Conservation (phyloP, 1,139 yeast species). For the Saccharomycopsis crataegensis region DNA sequence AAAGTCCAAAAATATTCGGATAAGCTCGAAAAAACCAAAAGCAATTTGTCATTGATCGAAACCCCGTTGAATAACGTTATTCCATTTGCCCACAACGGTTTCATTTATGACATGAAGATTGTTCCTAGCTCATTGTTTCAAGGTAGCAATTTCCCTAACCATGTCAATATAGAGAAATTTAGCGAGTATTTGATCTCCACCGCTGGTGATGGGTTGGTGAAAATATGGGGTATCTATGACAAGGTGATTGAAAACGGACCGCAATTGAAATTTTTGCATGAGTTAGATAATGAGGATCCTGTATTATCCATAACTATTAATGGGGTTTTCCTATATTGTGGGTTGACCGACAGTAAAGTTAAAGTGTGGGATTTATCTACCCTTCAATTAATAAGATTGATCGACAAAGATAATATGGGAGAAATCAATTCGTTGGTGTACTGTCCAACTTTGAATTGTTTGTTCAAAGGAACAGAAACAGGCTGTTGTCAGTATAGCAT, state of each 20-base stretch:
- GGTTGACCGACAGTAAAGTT: constrained; percentile 62
- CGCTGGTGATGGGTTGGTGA: constrained; percentile 86
- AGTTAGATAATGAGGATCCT: constrained; percentile 60
- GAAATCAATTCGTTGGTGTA: constrained; percentile 50
- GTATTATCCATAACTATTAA: constrained; percentile 59
- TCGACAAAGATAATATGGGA: constrained; percentile 38
- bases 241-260: constrained; percentile 21
- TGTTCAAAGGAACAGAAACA: constrained; percentile 30
- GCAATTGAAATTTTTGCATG: constrained; percentile 25
- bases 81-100: constrained; percentile 87
- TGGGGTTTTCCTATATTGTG: constrained; percentile 69
- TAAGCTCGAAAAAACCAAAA: constrained; percentile 12
- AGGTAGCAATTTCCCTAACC: constrained; percentile 17
- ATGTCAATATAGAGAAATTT: constrained; percentile 8
- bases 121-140: constrained; percentile 24
- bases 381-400: constrained; percentile 57
- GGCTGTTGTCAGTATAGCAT: constrained; percentile 45
- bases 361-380: constrained; percentile 84
- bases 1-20: constrained; percentile 18
- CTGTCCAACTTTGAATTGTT: constrained; percentile 27
- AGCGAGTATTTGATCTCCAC: constrained; percentile 50
- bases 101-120: constrained; percentile 63
- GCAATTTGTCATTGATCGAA: constrained; percentile 41
- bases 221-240: constrained; percentile 50
- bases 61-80: constrained; percentile 59